phyloP scores from a whole-genome alignment of 495 filamentous ascomycete genomes.

The Aspergillus bridgeri region DNA sequence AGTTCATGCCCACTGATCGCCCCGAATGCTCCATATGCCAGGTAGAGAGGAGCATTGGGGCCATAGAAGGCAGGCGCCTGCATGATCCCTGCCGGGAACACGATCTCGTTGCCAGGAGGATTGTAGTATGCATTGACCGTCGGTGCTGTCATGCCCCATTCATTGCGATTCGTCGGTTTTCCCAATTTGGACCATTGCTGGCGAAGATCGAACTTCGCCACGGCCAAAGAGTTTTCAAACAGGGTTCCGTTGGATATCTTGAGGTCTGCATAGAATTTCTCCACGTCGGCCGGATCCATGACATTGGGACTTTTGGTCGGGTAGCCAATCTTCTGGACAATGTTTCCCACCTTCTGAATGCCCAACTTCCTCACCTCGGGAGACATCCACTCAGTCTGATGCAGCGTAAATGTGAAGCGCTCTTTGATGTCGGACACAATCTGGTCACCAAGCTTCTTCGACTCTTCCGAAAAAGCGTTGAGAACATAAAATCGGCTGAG shows the following conservation, averaged over 20 bases:
- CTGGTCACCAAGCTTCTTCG: conserved; percentile 63
- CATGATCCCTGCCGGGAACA: conserved; percentile 72
- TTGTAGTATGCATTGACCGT: conserved; percentile 67
- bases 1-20: conserved; percentile 71
- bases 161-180: conserved; percentile 58
- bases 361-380: conserved; percentile 58
- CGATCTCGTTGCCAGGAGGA: conserved; percentile 61
- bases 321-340: conserved; percentile 72
- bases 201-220: conserved; percentile 42
- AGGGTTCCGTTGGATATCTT: conserved; percentile 49
- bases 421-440: conserved; percentile 68
- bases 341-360: conserved; percentile 66
- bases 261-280: conserved; percentile 55
- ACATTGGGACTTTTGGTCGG: conserved; percentile 64
- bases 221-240: conserved; percentile 59
- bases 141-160: conserved; percentile 60
- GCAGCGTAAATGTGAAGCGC: conserved; percentile 58
- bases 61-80: conserved; percentile 66
- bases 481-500: conserved; percentile 66
- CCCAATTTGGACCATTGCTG: conserved; percentile 56
- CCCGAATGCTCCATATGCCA: conserved; percentile 69
- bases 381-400: conserved; percentile 65
- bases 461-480: conserved; percentile 59
- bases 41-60: conserved; percentile 57
- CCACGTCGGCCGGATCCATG: conserved; percentile 52